Evolutionary conservation across 495 filamentous ascomycete genomes (phyloP).

Genomic region (Penicillium nucicola): DNA sequence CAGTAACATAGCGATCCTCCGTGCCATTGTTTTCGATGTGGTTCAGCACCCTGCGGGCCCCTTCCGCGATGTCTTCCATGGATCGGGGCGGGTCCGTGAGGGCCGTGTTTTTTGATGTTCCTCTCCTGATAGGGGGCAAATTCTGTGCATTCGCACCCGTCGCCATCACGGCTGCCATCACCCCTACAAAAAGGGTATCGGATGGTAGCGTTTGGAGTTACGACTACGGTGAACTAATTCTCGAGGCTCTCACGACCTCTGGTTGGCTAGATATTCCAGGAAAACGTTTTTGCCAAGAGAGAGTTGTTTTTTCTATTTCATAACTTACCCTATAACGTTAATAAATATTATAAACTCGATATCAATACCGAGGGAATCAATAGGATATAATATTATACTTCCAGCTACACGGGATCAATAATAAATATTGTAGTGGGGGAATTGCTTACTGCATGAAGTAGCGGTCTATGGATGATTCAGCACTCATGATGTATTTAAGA

Average conservation of each 20-base stretch:
- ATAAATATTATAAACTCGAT: no score
- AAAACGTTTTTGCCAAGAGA: no score
- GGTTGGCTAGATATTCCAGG: background rate
- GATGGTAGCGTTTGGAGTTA: background rate
- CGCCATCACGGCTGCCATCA: no score
- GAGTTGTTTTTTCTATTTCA: no score
- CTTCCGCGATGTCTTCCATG: constrained; percentile 3
- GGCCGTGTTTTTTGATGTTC: constrained; percentile 10
- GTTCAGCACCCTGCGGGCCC: constrained; percentile 4
- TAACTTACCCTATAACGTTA: no score
- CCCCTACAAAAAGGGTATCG: constrained; percentile 2
- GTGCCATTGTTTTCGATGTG: constrained; percentile 15
- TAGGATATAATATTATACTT: no score
- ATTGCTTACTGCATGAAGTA: no score
- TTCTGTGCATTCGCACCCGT: constrained; percentile 7
- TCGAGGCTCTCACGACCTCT: constrained; percentile 7
- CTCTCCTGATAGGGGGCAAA: constrained; percentile 8
- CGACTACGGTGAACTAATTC: constrained; percentile 9
- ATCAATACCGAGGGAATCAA: no score
- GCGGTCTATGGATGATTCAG: no score
- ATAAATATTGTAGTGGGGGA: no score
- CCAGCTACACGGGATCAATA: no score
- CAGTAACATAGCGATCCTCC: constrained; percentile 11
- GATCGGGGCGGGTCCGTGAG: constrained; percentile 6
- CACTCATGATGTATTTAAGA: no score